A percentile compares a stretch with the other conserved stretches of the same genome.
These are phyloP conservation scores for Tricholoma matsutake DNA, from an alignment of 768 basidiomycete species.

Conservation along the genomic window DNA sequence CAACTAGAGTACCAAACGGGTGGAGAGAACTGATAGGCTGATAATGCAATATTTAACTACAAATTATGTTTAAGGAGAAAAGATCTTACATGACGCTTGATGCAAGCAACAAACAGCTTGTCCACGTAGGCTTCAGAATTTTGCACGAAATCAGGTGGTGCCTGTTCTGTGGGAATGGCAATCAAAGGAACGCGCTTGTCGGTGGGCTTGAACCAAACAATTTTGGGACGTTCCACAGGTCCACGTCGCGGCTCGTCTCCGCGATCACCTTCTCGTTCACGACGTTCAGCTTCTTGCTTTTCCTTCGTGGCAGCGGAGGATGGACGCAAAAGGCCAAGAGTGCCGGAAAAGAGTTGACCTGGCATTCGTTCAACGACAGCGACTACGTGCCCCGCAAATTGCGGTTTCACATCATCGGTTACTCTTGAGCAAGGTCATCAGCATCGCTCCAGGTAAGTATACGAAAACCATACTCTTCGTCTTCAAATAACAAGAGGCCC, in stretches of 20 bases:
- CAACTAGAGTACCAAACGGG: conserved; percentile 97
- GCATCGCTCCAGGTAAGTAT: conserved; percentile 1
- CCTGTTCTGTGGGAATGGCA: conserved; percentile 98
- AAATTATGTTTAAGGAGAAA: conserved; percentile 7
- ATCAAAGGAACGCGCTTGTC: conserved; percentile 99
- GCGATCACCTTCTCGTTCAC: conserved; percentile 93
- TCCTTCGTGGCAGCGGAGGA: conserved; percentile 98
- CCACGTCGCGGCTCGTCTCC: conserved; percentile 78
- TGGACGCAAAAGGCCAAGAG: conserved; percentile 89
- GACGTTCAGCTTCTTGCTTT: conserved; percentile 96
- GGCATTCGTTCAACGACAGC: conserved; percentile 99
- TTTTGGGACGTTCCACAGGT: conserved; percentile 90
- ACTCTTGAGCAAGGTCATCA: conserved; percentile 49
- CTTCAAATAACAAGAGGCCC: conserved; percentile 93
- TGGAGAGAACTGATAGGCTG: conserved; percentile 94
- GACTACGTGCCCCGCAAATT: conserved; percentile 98
- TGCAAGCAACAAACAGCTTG: conserved; percentile 94
- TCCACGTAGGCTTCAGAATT: conserved; percentile 89
- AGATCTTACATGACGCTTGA: conserved; percentile 88
- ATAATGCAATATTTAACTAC: conserved; percentile 25
- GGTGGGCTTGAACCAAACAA: conserved; percentile 99
- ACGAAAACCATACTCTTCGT: conserved; percentile 73
- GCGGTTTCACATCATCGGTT: conserved; percentile 96
- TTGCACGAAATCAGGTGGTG: conserved; percentile 93
- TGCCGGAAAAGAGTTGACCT: conserved; percentile 97